Conservation (phyloP, 2,329 filamentous ascomycete species). For the Fusarium continuum region DNA sequence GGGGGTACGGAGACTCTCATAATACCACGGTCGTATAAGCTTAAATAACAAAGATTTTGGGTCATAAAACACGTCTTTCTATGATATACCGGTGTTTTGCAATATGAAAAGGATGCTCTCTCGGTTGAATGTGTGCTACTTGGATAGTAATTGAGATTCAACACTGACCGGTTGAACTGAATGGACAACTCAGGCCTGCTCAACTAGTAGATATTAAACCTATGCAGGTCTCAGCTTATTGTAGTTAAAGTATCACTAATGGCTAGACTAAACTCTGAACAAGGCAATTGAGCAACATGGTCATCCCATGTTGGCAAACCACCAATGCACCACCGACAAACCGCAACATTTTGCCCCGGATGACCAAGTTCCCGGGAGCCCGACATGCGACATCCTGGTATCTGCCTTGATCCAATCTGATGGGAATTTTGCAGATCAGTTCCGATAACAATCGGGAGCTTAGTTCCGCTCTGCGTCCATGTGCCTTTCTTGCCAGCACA, state of each 20-base stretch:
- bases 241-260: background rate
- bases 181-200: background rate
- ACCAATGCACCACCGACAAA: background rate
- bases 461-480: background rate
- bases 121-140: too few species aligned
- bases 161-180: too few species aligned
- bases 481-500: conserved; percentile 16
- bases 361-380: background rate
- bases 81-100: too few species aligned
- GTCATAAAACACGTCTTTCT: too few species aligned
- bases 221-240: conserved; percentile 3
- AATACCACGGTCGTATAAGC: too few species aligned
- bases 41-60: too few species aligned
- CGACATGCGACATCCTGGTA: too few species aligned
- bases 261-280: background rate
- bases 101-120: too few species aligned
- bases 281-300: background rate
- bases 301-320: background rate
- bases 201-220: background rate
- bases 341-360: background rate
- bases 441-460: background rate
- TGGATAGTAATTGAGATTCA: too few species aligned
- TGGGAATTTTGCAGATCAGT: conserved; percentile 13
- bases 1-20: too few species aligned
- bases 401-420: too few species aligned